These are phyloP conservation scores for Tricholomella constricta DNA, from an alignment of 768 basidiomycete species.

Conservation along the genomic window DNA sequence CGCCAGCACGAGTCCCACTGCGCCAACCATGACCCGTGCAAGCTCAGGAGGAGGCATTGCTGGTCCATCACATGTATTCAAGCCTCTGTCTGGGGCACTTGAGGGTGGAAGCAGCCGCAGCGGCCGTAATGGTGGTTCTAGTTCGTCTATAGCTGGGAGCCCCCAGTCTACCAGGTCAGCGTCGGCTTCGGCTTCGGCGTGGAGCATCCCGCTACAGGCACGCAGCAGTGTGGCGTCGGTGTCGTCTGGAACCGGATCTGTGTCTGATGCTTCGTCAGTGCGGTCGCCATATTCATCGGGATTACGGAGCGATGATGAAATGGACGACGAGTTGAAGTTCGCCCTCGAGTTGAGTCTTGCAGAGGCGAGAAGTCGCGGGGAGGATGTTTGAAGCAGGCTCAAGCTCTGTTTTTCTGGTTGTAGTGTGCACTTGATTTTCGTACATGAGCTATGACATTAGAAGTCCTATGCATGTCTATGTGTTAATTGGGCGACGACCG, in stretches of 20 bases:
- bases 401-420: background rate
- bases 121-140: background rate
- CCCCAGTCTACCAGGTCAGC: slow-evolving; percentile 22
- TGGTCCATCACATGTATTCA: slow-evolving; percentile 20
- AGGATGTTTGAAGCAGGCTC: slow-evolving; percentile 16
- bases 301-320: slow-evolving; percentile 31
- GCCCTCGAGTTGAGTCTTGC: slow-evolving; percentile 73
- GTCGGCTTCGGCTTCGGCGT: slow-evolving; percentile 28
- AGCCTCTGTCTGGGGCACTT: slow-evolving; percentile 11
- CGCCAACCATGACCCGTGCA: background rate
- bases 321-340: slow-evolving; percentile 65
- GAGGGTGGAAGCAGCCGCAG: background rate
- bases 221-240: too few relatives aligned
- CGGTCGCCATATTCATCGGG: slow-evolving; percentile 17
- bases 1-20: slow-evolving; percentile 31
- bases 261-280: slow-evolving; percentile 8
- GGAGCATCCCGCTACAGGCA: slow-evolving; percentile 39
- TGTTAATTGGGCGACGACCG: too few relatives aligned
- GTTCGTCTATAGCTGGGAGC: slow-evolving; percentile 6
- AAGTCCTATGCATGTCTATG: too few relatives aligned
- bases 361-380: slow-evolving; percentile 53
- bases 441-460: too few relatives aligned
- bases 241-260: slow-evolving; percentile 1
- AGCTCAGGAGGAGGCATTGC: background rate
- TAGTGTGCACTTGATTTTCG: too few relatives aligned